These are phyloP conservation scores for Trichoderma cornu-damae DNA, from an alignment of 2,329 filamentous ascomycete genomes.

Conservation along the genomic window DNA sequence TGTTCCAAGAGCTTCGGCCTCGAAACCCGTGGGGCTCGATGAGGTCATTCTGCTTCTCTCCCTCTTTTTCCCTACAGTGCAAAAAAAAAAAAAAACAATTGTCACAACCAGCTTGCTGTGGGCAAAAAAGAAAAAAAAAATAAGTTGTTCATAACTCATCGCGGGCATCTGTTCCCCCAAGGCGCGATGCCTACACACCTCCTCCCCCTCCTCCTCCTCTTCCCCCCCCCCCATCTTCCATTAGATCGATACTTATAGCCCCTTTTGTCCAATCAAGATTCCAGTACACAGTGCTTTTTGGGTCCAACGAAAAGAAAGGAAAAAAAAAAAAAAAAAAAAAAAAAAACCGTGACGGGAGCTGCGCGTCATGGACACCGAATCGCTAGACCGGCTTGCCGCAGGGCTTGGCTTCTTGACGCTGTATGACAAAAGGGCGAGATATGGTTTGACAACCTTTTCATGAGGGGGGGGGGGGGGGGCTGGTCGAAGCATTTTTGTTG, in stretches of 20 bases:
- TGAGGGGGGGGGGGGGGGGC: no score
- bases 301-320: no score
- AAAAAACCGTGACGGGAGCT: constrained; percentile 11
- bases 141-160: no score
- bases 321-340: not conserved
- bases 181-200: constrained; percentile 1
- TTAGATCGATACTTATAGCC: no score
- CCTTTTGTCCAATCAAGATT: no score
- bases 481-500: no score
- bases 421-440: not conserved
- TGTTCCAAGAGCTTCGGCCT: no score
- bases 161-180: no score
- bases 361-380: constrained; percentile 6
- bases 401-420: not conserved
- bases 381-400: not conserved
- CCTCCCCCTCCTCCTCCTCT: not conserved
- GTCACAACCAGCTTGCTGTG: not conserved
- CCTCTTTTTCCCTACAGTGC: not conserved
- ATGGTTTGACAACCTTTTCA: no score
- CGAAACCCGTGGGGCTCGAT: constrained; percentile 8
- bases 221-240: no score
- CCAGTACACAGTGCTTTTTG: no score
- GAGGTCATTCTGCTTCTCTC: constrained; percentile 3
- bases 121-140: not conserved
- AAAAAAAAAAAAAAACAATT: not conserved